Evolutionary conservation across 2,329 filamentous ascomycete genomes (phyloP), one percentile per base, ranked within the genome.

Genomic region (Fusarium sp.): DNA sequence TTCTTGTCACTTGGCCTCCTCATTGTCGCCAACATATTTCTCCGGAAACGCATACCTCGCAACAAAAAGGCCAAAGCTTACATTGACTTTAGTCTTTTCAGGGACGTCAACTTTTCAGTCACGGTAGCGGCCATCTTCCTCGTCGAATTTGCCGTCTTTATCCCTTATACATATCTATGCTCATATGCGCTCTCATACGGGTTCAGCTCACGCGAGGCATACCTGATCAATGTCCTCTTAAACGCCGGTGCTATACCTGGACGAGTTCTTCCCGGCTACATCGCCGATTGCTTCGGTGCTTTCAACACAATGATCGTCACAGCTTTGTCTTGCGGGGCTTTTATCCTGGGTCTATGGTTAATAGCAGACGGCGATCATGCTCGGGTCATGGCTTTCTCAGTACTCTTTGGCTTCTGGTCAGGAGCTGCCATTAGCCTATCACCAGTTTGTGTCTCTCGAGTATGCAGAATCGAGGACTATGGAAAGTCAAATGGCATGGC

Each of bases 381-480:
- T 0, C 80, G 91, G 27, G 84, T 91, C 0, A 86, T 93, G 59
- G 84, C 90, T 2, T 95, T 92, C 76, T 86, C 88, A 0, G 80
- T 92, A 1, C 77, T 93, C 2, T 94, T 94, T 79, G 93, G 93
- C 0, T 93, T 95, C 77, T 91, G 89, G 18, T 92, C 88, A 18
- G 93, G 93, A 0, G 89, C 88, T 37, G 93, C 92, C 67, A 94
- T 95, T 76, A 90, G 88, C 6, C 80, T 95, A 58, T 92, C 92
- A 0, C 92, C 93, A 0, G 93, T 94, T 0, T 94, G 92, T 71
- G 87, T 95, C 2, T 91, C 91, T 0, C 91, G 93, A 80, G 85
- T 94, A 2, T 94, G 92, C 81, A 87, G 88, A 27, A 93, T 91
- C 1, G 88, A 92, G 70, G 86, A 93, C 57, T 93, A 94, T 72